These are phyloP conservation scores for Diaporthe citri DNA, from an alignment of 2,329 filamentous ascomycete species.

Conservation along the genomic window DNA sequence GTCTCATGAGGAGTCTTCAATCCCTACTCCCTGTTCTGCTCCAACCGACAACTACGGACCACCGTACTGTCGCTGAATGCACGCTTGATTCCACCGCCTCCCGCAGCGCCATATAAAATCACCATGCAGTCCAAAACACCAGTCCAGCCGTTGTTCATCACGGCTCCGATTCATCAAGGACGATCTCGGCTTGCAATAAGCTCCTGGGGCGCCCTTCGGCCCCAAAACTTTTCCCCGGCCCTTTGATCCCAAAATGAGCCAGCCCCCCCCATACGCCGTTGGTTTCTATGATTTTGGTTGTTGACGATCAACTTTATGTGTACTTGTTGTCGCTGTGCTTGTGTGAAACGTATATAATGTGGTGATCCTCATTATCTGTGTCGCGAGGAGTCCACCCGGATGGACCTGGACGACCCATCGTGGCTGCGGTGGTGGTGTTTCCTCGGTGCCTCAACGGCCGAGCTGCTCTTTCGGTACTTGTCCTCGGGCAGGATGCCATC, in stretches of 20 bases:
- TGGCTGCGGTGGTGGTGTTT: conserved; percentile 37
- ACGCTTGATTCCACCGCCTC: not conserved
- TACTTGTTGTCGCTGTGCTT: conserved; percentile 12
- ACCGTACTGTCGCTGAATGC: conserved; percentile 1
- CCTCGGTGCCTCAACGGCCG: conserved; percentile 31
- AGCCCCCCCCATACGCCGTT: conserved; percentile 16
- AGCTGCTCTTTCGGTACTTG: conserved; percentile 32
- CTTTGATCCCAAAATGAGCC: conserved; percentile 10
- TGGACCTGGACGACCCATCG: conserved; percentile 31
- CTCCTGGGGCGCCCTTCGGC: not conserved
- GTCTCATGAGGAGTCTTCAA: not conserved
- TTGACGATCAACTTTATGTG: conserved; percentile 3
- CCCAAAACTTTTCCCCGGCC: conserved; percentile 15
- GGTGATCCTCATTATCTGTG: conserved; percentile 13
- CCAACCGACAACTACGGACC: not conserved
- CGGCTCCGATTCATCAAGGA: conserved; percentile 11
- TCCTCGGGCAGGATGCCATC: conserved; percentile 46
- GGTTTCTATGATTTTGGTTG: conserved; percentile 24
- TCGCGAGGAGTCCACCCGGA: conserved; percentile 36
- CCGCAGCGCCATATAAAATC: conserved; percentile 15
- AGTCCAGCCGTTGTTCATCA: conserved; percentile 6
- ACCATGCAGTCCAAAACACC: conserved; percentile 26
- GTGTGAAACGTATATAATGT: conserved; percentile 1
- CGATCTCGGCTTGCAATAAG: conserved; percentile 3
- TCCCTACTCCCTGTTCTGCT: not conserved